Base-by-base conservation (phyloP, 352 stramenopile species). In the Globisporangium sylvaticum region DNA sequence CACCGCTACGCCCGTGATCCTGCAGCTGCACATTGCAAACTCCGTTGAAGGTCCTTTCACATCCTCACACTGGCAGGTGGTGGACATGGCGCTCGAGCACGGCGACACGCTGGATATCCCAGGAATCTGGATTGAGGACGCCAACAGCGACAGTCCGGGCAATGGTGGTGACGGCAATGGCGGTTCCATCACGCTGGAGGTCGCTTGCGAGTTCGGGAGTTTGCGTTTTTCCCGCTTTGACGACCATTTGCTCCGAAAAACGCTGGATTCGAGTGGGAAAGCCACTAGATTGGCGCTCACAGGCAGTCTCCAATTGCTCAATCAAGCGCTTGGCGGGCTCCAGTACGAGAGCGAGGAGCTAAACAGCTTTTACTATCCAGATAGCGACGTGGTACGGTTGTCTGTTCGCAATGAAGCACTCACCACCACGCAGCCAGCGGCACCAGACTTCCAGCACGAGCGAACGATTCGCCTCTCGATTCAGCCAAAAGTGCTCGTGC, bases 21-120 rank as follows among this genome's bases (percentile, higher is more conserved):
- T 59, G 8, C 61, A 60, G 60, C 27, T 71, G 6, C 66, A 71
- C 59, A 64, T 71, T 25, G 58, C 57, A n/a, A 54, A 68, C 32
- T 73, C 67, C 1, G 55, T 73, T 14, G 73, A 79, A 77, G 73
- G 70, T 63, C 73, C 70, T 8, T 66, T 79, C 24, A 62, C 48
- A 4, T 55, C 70, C 1, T 24, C 63, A n/a, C 50, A 64, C 31
- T 79, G 73, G 73, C 44, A 77, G 48, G 52, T 54, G 4, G 9
- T 62, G 6, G 48, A 29, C 15, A 60, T 72, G 20, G 46, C 65
- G n/a, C 18, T 68, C 20, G 58, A 65, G 12, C 44, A 64, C 29
- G 70, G 61, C 9, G 65, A 68, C 27, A 34, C 31, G 1, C 52
- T 50, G 1, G 29, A 34, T 4, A 42, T 77, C 24, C 7, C 67